phyloP scores from a whole-genome alignment of 169 alveolate species.

The Plasmodium gallinaceum region DNA sequence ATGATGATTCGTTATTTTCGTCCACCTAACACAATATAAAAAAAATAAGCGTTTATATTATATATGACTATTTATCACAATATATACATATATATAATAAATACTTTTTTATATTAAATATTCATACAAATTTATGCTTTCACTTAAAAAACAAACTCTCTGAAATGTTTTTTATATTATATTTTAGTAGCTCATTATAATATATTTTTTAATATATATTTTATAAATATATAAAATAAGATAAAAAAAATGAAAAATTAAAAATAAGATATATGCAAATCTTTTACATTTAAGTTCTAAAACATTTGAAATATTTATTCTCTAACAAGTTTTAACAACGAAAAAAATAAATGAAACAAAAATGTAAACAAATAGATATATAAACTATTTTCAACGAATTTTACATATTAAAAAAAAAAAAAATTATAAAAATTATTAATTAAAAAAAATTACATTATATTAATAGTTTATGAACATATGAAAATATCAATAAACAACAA shows the following conservation, averaged over 20 bases:
- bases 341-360: neutral
- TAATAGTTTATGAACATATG: too few relatives aligned
- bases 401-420: too few relatives aligned
- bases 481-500: too few relatives aligned
- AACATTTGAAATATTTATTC: neutral
- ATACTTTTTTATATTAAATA: neutral
- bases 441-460: too few relatives aligned
- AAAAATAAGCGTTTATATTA: neutral
- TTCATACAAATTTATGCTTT: too few relatives aligned
- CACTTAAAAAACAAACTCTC: too few relatives aligned
- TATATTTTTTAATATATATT: neutral
- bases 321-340: conserved; percentile 10
- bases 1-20: conserved; percentile 62
- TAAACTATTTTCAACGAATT: too few relatives aligned
- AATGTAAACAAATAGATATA: neutral
- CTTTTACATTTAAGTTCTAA: conserved; percentile 16
- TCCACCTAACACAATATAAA: conserved; percentile 37
- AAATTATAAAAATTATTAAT: too few relatives aligned
- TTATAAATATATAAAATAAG: neutral
- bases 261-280: conserved; percentile 6
- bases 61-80: neutral
- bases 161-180: too few relatives aligned
- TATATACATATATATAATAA: neutral
- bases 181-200: neutral
- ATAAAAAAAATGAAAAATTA: conserved; percentile 10